phyloP scores from a whole-genome alignment of 768 basidiomycete species.

The Kwoniella sp. region DNA sequence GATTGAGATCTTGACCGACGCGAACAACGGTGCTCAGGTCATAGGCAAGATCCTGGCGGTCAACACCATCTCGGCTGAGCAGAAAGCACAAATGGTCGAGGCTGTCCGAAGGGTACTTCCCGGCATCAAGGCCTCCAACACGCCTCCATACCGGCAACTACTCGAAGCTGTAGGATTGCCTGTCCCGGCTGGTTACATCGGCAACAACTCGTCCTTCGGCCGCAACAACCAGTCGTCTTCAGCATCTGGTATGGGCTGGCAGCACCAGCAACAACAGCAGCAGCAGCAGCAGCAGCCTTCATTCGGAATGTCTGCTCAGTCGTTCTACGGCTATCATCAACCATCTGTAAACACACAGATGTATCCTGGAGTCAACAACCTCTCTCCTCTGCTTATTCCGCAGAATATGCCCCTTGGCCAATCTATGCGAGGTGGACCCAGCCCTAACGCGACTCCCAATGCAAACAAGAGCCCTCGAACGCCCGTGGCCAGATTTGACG shows the following conservation, averaged over 20 bases:
- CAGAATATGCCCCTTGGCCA: conserved; percentile 48
- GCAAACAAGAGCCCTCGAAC: conserved; percentile 28
- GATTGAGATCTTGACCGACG: conserved; percentile 90
- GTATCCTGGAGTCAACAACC: conserved; percentile 11
- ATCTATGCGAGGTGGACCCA: conserved; percentile 30
- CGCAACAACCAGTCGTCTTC: neutral
- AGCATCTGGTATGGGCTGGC: conserved; percentile 3
- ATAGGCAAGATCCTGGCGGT: conserved; percentile 88
- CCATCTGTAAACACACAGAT: conserved; percentile 5
- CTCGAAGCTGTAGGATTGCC: conserved; percentile 94
- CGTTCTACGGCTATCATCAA: conserved; percentile 23
- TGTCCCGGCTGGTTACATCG: conserved; percentile 57
- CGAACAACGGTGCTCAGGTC: conserved; percentile 77
- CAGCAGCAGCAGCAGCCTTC: conserved; percentile 15
- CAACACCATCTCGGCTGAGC: conserved; percentile 72
- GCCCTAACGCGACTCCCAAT: conserved; percentile 17
- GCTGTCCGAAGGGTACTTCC: conserved; percentile 88
- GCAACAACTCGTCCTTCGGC: conserved; percentile 23
- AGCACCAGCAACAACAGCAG: conserved; percentile 17
- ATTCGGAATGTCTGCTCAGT: conserved; percentile 10
- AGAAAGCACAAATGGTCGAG: conserved; percentile 73
- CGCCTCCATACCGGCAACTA: conserved; percentile 87
- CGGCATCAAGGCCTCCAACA: conserved; percentile 84
- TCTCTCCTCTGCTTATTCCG: conserved; percentile 43
- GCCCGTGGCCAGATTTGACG: conserved; percentile 24